Conservation (phyloP, 345 rosid genomes). For the Dovyalis caffra region DNA sequence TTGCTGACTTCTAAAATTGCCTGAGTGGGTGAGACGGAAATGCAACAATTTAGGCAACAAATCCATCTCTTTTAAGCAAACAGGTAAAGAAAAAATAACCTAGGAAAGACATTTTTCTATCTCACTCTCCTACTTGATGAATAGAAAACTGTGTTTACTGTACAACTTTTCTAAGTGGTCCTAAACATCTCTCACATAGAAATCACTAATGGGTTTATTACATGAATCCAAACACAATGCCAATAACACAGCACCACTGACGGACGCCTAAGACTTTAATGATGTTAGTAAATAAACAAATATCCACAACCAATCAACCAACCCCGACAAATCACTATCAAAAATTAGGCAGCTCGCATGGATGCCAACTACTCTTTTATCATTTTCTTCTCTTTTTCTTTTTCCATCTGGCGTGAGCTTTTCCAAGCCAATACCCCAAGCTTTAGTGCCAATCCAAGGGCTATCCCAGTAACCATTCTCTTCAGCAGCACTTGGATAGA, state of each 20-base stretch:
- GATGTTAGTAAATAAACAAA: constrained; percentile 16
- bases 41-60: neutral
- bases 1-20: neutral
- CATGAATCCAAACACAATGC: constrained; percentile 14
- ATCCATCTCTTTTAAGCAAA: neutral
- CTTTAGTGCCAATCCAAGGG: constrained; percentile 9
- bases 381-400: neutral
- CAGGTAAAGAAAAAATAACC: neutral
- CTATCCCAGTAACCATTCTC: constrained; percentile 1
- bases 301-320: constrained; percentile 12
- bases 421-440: constrained; percentile 1
- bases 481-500: neutral
- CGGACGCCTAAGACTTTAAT: constrained; percentile 8
- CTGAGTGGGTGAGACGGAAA: neutral
- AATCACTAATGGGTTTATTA: constrained; percentile 20
- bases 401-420: neutral
- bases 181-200: neutral
- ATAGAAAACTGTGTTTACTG: constrained; percentile 12
- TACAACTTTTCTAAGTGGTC: constrained; percentile 21
- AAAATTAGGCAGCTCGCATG: constrained; percentile 13
- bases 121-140: neutral
- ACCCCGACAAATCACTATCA: constrained; percentile 6
- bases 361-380: constrained; percentile 14
- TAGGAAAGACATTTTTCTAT: neutral
- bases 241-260: constrained; percentile 18